Base-by-base conservation (phyloP, 352 stramenopile genomes). In the Phytophthora pseudosyringae region DNA sequence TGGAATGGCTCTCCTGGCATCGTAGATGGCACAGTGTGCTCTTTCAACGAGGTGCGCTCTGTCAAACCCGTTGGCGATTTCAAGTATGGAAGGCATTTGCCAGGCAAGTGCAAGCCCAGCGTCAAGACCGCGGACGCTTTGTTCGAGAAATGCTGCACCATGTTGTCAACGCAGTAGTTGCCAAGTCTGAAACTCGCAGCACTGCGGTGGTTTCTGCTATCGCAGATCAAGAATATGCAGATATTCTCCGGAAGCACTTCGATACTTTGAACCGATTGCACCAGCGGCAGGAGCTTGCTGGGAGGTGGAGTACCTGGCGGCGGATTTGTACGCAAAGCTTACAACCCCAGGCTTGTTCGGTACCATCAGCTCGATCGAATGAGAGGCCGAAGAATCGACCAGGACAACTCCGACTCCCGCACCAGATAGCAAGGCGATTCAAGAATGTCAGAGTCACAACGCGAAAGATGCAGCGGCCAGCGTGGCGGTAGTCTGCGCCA, bases 1-100 rank as follows among this genome's bases (percentile, higher is more conserved):
- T 70, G 10, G 46, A 65, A 44, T 70, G 62, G 62, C 15, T 39
- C 11, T n/a, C 40, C 13, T 59, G 54, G 62, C 40, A 64, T 50
- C 62, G 46, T 13, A 55, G 29, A 50, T 21, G 18, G 3, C 55
- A 39, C 1, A 60, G 55, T 49, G 18, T 10, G 16, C 36, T 70
- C 1, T 70, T 70, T 36, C 62, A 70, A 26, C 45, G 54, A 46
- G 61, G 32, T 2, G 21, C 39, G 15, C 16, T 13, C 7, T 60
- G 51, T 12, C 54, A 70, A 39, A 33, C 21, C 5, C 33, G 26
- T 11, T 40, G 55, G 47, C 44, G 54, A 36, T 52, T 70, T 31
- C 46, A 54, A 21, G 38, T 35, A 11, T 69, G 61, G 61, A 43
- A 31, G n/a, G 16, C 38, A 16, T 49, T 69, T 56, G 33, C 26